Percentiles rank a stretch among this genome's conserved stretches.
Conservation (phyloP, 768 basidiomycete species). For the Mrakia gelida region DNA sequence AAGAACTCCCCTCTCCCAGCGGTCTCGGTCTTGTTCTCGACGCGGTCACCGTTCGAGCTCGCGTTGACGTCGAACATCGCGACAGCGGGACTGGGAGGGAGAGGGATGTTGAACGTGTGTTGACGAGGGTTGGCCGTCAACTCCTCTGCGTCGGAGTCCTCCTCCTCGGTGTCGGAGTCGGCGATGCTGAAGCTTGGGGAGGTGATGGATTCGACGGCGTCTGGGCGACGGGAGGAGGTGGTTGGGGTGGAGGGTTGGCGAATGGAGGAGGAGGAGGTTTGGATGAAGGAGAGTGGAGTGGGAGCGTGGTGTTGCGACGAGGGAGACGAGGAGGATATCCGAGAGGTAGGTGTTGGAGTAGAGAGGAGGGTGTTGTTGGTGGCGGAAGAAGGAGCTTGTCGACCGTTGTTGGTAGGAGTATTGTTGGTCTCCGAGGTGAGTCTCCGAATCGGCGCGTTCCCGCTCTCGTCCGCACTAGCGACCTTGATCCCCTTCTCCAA, state of each 20-base stretch:
- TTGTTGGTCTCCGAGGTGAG: background rate
- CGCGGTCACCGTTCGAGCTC: background rate
- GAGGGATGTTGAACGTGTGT: background rate
- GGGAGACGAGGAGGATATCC: background rate
- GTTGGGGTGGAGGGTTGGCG: background rate
- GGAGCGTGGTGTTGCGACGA: background rate
- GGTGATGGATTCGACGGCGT: conserved; percentile 60
- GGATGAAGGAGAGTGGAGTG: background rate
- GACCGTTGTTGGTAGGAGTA: conserved; percentile 10
- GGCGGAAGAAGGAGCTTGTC: conserved; percentile 29
- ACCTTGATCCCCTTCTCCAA: conserved; percentile 50
- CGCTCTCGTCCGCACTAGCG: background rate
- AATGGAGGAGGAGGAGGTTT: background rate
- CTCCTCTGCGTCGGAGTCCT: conserved; percentile 45
- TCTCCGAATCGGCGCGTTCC: background rate
- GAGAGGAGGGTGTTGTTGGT: background rate
- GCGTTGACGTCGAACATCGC: background rate
- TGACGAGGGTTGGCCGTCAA: conserved; percentile 32
- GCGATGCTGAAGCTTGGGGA: conserved; percentile 58
- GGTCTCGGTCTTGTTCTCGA: background rate
- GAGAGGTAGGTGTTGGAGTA: background rate
- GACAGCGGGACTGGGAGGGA: background rate
- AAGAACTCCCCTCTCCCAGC: background rate
- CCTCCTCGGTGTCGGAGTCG: conserved; percentile 44
- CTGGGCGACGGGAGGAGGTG: conserved; percentile 4